A percentile compares a stretch with the other conserved stretches of the same genome.
phyloP scores from a whole-genome alignment of 345 rosid species.

The Garcia nutans region DNA sequence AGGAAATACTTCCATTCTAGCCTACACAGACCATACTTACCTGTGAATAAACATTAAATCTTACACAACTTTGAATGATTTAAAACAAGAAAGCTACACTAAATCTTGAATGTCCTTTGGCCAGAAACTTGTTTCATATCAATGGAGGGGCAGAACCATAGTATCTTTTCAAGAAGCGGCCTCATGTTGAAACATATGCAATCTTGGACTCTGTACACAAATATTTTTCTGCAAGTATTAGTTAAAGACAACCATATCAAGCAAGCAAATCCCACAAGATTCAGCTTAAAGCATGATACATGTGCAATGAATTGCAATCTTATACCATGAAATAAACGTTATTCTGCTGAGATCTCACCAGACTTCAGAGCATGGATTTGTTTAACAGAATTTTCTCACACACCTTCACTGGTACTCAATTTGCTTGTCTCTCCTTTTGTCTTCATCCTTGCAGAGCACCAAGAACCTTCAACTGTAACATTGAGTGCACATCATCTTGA shows the following conservation, averaged over 20 bases:
- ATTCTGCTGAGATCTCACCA: conserved; percentile 31
- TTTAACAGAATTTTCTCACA: conserved; percentile 24
- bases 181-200: conserved; percentile 22
- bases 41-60: background rate
- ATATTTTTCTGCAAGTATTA: conserved; percentile 11
- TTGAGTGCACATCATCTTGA: background rate
- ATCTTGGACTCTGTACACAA: conserved; percentile 33
- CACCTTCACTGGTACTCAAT: conserved; percentile 24
- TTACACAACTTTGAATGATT: background rate
- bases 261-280: background rate
- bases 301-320: background rate
- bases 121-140: background rate
- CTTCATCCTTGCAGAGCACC: conserved; percentile 54
- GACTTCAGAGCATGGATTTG: conserved; percentile 27
- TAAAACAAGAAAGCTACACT: background rate
- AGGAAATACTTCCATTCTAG: background rate
- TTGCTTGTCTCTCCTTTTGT: conserved; percentile 42
- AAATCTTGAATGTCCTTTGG: background rate
- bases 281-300: background rate
- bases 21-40: background rate
- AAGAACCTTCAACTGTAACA: conserved; percentile 64
- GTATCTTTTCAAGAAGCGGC: background rate
- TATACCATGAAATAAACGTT: background rate
- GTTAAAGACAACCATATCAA: background rate
- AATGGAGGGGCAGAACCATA: background rate